Evolutionary conservation across 2,329 filamentous ascomycete species (phyloP), one percentile per base, ranked within the genome.

Genomic region (Raffaelea ambrosiae): DNA sequence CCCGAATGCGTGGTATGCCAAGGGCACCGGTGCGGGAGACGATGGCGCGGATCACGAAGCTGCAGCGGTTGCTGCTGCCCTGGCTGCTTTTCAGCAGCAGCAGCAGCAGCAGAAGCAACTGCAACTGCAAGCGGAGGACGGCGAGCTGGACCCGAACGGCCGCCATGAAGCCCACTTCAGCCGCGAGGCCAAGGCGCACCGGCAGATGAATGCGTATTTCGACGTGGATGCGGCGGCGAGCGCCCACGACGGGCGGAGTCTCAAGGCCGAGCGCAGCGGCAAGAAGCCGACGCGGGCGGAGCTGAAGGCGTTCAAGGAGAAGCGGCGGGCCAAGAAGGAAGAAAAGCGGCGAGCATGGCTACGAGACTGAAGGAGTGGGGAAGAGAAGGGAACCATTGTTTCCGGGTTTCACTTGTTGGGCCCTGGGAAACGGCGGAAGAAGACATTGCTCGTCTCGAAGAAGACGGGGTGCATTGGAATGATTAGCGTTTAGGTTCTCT

Each of bases 191-290:
- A 96, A 95, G 73, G 84, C 84, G 51, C 76, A 74, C 45, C 76
- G 93, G 40, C 93, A 97, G 69, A 86, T 97, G 85, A 86, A 87
- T 61, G 87, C 89, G 38, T 97, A 84, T 67, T 98, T 97, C 64
- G 91, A 98, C 62, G 90, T 96, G 40, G 90, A 97, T 64, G 87
- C 89, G 4, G 90, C 89, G 3, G 91, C 90, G 4, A 96, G 95
- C 61, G 79, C 80, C 49, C 90, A 98, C 60, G 84, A 95, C 57
- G 93, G 93, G 2, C 79, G 84, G 50, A 96, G 90, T 61, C 71
- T 98, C 50, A 94, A 91, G 67, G 93, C 89, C 2, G 93, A 98
- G 71, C 77, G 93, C 48, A 83, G 86, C 49, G 81, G 83, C 47
- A 90, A 93, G 76, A 89, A 88, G 66, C 74, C 91, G 21, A 84